Evolutionary conservation across 345 rosid genomes (phyloP).

Genomic region (Bruguiera parviflora): DNA sequence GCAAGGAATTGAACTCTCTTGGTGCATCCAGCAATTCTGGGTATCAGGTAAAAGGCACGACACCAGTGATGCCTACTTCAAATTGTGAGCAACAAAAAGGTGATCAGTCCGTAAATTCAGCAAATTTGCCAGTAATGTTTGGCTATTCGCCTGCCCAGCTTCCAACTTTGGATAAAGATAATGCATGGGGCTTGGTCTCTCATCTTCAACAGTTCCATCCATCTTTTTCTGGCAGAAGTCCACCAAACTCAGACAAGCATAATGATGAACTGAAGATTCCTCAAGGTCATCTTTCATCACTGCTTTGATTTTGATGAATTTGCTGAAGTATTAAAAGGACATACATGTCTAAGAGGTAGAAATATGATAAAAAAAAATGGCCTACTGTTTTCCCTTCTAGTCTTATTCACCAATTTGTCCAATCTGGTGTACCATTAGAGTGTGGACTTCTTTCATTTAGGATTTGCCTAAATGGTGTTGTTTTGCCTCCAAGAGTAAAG

Average conservation of each 20-base stretch:
- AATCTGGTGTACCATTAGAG: no score
- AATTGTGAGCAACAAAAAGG: conserved; percentile 38
- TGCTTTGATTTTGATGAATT: not conserved
- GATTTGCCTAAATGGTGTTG: no score
- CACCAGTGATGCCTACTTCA: conserved; percentile 43
- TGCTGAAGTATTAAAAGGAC: not conserved
- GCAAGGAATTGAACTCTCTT: conserved; percentile 50
- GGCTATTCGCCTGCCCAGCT: conserved; percentile 83
- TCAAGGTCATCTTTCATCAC: conserved; percentile 29
- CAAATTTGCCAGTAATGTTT: conserved; percentile 60
- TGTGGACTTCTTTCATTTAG: no score
- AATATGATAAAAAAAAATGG: not conserved
- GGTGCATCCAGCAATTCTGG: conserved; percentile 44
- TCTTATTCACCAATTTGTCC: no score
- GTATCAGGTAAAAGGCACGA: conserved; percentile 38
- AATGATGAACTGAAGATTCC: conserved; percentile 37
- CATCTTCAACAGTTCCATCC: conserved; percentile 54
- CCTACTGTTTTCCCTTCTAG: not conserved
- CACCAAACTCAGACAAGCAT: conserved; percentile 50
- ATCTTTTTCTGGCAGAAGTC: conserved; percentile 49
- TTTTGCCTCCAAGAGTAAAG: no score
- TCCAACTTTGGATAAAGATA: conserved; percentile 77
- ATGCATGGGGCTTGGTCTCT: conserved; percentile 60
- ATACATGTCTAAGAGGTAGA: not conserved
- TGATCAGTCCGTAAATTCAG: conserved; percentile 43